Conservation (phyloP, 306 rosid genomes). For the Dryas octopetala region DNA sequence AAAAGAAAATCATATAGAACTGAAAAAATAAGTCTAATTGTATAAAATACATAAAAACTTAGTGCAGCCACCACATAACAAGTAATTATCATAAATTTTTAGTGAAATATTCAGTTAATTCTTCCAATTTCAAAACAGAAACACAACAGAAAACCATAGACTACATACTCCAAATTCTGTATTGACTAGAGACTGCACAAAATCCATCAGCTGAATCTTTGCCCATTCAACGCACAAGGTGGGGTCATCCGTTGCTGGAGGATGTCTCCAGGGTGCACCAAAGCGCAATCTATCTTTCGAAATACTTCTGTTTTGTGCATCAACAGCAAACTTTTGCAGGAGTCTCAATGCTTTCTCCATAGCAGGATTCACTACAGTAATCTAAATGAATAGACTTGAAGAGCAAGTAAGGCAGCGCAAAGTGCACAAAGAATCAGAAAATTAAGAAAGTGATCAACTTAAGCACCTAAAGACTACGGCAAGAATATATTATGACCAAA, state of each 20-base stretch:
- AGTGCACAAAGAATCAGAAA: conserved; percentile 15
- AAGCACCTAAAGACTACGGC: not conserved
- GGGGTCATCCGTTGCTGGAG: conserved; percentile 64
- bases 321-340: conserved; percentile 70
- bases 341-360: conserved; percentile 79
- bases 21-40: not conserved
- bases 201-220: conserved; percentile 89
- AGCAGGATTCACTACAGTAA: conserved; percentile 86
- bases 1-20: not conserved
- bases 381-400: conserved; percentile 45
- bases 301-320: conserved; percentile 58
- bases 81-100: not conserved
- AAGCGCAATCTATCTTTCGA: conserved; percentile 73
- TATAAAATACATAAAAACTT: not conserved
- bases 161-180: conserved; percentile 82
- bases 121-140: conserved; percentile 7
- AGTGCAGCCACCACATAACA: conserved; percentile 5
- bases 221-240: conserved; percentile 67
- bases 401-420: conserved; percentile 29
- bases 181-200: conserved; percentile 64
- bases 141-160: conserved; percentile 11
- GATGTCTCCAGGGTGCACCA: conserved; percentile 99
- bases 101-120: not conserved
- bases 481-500: not conserved
- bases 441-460: conserved; percentile 11